Evolutionary conservation across 176 grass and related monocot genomes (phyloP).

Genomic region (Aegilops speltoides): DNA sequence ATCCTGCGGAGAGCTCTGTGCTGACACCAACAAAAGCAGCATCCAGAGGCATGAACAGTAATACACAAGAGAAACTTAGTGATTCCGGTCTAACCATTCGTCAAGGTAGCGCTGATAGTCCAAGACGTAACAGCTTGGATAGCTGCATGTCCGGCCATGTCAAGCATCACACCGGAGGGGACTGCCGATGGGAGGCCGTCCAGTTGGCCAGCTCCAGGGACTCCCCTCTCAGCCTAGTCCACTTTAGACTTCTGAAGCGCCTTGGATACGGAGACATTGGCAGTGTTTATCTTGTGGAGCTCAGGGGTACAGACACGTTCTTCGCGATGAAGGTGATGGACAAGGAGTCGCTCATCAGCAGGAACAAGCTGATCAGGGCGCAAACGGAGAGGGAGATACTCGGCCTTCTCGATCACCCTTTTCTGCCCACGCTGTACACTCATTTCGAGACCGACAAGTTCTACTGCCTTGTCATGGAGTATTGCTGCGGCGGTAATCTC

Average conservation of each 20-base stretch:
- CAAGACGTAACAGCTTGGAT: slow-evolving; percentile 22
- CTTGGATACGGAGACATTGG: slow-evolving; percentile 68
- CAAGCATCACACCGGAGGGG: slow-evolving; percentile 63
- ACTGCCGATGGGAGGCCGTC: slow-evolving; percentile 58
- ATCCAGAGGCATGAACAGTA: not conserved
- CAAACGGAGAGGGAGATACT: slow-evolving; percentile 68
- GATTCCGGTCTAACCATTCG: not conserved
- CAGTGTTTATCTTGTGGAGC: slow-evolving; percentile 62
- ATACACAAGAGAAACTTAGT: not conserved
- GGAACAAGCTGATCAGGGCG: slow-evolving; percentile 61
- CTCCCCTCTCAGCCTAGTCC: slow-evolving; percentile 46
- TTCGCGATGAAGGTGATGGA: slow-evolving; percentile 87
- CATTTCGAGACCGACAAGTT: slow-evolving; percentile 77
- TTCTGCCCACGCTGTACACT: slow-evolving; percentile 59
- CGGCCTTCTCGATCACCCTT: slow-evolving; percentile 65
- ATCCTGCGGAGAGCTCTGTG: not conserved
- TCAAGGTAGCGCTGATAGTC: not conserved
- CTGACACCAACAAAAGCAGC: not conserved
- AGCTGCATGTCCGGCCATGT: not conserved
- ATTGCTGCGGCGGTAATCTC: slow-evolving; percentile 65
- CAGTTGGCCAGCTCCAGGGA: slow-evolving; percentile 35
- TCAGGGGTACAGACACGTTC: slow-evolving; percentile 43
- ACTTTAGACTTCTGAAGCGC: slow-evolving; percentile 62
- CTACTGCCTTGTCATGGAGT: slow-evolving; percentile 75
- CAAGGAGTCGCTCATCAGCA: slow-evolving; percentile 56